Base-by-base conservation (phyloP, 129 eudicot species). In the Lonicera japonica region DNA sequence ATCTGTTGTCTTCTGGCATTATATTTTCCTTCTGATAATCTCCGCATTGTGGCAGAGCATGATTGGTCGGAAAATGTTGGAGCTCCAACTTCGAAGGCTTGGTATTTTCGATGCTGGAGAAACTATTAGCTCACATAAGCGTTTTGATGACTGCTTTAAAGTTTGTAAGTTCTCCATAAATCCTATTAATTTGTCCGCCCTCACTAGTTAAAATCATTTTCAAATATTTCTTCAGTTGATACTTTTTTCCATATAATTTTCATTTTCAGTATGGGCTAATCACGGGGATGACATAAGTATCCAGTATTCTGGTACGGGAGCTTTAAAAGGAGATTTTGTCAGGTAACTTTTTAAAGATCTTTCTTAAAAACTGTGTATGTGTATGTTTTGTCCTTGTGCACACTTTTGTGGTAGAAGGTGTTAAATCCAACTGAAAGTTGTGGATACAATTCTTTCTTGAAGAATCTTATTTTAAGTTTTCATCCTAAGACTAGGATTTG, bases 221-320 rank as follows among this genome's bases (percentile, higher is more conserved):
- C n/a, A n/a, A n/a, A n/a, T n/a, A n/a, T n/a, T 56, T 29, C n/a
- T 20, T 22, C 50, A 47, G 16, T 43, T 29, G 36, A 43, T 43
- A 8, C 50, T 43, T 43, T 43, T 14, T 38, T 38, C 43, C 43
- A 43, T 43, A 14, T 43, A 43, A 58, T 50, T 52, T 36, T 29
- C 16, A 13, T 48, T 66, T 67, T 7, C 15, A 92, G 98, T 92
- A 71, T 92, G 98, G 98, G 98, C 96, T 66, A 85, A 82, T 78
- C 98, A 92, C 53, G 98, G 98, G 54, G 98, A 92, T 74, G 98
- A 92, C 52, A 60, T 92, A 62, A 92, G 98, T 86, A 82, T 87
- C 63, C 98, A 92, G 76, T 92, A 92, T 82, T 84, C 96, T 76
- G 98, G 98, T 41, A 92, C 98, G 51, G 91, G 95, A 16, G 98